A percentile compares a stretch with the other conserved stretches of the same genome.
Evolutionary conservation across 2,329 filamentous ascomycete species (phyloP).

Genomic region (Sclerotinia sclerotiorum): DNA sequence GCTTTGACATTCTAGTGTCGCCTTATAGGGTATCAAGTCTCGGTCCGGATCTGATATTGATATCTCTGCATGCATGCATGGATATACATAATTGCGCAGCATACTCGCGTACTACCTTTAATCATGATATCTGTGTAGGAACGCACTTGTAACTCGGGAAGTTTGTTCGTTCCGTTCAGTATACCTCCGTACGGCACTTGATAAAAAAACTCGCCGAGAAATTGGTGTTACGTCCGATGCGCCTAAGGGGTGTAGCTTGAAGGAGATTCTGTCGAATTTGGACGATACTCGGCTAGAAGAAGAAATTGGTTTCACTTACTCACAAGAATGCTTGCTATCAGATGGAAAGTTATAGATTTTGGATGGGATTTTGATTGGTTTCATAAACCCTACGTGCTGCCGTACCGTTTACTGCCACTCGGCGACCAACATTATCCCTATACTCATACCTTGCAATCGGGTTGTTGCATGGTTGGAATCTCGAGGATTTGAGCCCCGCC

Average conservation of each 20-base stretch:
- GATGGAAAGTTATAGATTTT: slow-evolving; percentile 11
- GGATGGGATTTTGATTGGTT: not conserved
- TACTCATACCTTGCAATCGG: slow-evolving; percentile 13
- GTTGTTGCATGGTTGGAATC: slow-evolving; percentile 13
- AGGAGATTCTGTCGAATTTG: not conserved
- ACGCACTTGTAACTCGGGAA: slow-evolving; percentile 17
- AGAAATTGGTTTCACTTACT: not conserved
- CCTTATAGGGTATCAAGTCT: slow-evolving; percentile 15
- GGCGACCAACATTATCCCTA: slow-evolving; percentile 21
- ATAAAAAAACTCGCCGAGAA: slow-evolving; percentile 16
- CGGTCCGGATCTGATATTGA: slow-evolving; percentile 22
- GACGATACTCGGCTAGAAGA: not conserved
- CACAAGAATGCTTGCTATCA: slow-evolving; percentile 1
- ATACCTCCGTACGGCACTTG: slow-evolving; percentile 19
- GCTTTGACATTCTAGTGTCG: slow-evolving; percentile 9
- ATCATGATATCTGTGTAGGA: slow-evolving; percentile 8
- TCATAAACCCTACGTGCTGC: slow-evolving; percentile 1
- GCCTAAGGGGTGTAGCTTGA: not conserved
- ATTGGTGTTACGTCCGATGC: slow-evolving; percentile 10
- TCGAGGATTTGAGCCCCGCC: slow-evolving; percentile 12
- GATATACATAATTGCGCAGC: slow-evolving; percentile 7
- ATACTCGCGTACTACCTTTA: slow-evolving; percentile 13
- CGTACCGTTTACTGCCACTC: slow-evolving; percentile 19
- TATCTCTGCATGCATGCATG: slow-evolving; percentile 17
- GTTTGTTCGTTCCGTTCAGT: slow-evolving; percentile 19